Percentiles rank a stretch among this genome's conserved stretches.
These are phyloP conservation scores for Sclerotiophoma versabilis DNA, from an alignment of 2,329 filamentous ascomycete species.

Conservation along the genomic window DNA sequence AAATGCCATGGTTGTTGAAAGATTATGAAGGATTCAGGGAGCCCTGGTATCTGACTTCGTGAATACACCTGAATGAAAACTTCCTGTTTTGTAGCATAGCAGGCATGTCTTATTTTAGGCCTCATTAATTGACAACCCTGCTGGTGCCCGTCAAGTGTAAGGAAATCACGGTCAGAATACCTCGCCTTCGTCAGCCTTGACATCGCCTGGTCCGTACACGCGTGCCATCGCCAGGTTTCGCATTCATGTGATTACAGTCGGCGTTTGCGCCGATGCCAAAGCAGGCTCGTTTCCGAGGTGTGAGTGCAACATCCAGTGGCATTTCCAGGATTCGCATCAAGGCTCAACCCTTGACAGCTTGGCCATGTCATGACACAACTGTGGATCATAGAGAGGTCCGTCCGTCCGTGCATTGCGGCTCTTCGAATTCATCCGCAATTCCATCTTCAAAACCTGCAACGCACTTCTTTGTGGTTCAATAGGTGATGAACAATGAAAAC, in stretches of 20 bases:
- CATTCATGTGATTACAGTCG: not conserved
- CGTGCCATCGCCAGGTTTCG: not conserved
- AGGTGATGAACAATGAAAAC: not conserved
- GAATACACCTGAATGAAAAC: too few species aligned
- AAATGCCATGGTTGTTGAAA: too few species aligned
- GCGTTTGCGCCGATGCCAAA: slow-evolving; percentile 4
- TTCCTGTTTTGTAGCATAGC: too few species aligned
- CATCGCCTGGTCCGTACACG: not conserved
- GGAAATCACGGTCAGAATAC: too few species aligned
- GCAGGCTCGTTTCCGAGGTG: too few species aligned
- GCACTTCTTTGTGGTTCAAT: not conserved
- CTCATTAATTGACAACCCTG: too few species aligned
- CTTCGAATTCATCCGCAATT: not conserved
- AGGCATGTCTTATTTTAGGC: too few species aligned
- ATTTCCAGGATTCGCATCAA: not conserved
- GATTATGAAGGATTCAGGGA: too few species aligned
- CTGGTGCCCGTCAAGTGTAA: too few species aligned
- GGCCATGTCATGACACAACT: slow-evolving; percentile 6
- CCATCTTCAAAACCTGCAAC: not conserved
- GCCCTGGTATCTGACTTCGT: too few species aligned
- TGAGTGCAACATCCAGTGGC: not conserved
- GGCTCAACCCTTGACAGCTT: not conserved
- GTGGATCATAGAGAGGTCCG: not conserved
- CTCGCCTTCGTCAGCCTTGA: not conserved
- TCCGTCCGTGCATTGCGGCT: slow-evolving; percentile 7